Evolutionary conservation across 345 rosid species (phyloP).

Genomic region (Eucalyptus pauciflora): DNA sequence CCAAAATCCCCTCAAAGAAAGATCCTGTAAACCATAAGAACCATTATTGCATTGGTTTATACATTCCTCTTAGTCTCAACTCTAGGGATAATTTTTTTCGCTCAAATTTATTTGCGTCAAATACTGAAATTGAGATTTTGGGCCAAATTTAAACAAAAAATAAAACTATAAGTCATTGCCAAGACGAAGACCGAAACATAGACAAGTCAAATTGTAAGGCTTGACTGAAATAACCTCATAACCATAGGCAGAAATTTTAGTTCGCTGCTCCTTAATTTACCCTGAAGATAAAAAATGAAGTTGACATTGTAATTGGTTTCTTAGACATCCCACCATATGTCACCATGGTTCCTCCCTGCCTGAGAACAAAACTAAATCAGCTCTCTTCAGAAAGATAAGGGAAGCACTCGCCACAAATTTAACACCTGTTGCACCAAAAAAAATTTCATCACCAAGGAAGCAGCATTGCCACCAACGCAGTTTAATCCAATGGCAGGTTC

Average conservation of each 20-base stretch:
- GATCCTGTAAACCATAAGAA: no score
- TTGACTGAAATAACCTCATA: not conserved
- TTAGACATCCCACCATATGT: slow-evolving; percentile 98
- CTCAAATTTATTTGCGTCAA: not conserved
- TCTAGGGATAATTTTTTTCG: no score
- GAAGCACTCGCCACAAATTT: not conserved
- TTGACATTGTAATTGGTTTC: slow-evolving; percentile 67
- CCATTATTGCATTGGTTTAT: no score
- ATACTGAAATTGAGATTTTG: not conserved
- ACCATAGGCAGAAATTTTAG: not conserved
- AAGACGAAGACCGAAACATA: not conserved
- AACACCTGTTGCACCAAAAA: slow-evolving; percentile 34
- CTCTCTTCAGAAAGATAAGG: not conserved
- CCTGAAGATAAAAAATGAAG: slow-evolving; percentile 81
- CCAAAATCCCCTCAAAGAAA: no score
- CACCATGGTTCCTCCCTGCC: slow-evolving; percentile 83
- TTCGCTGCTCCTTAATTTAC: slow-evolving; percentile 6
- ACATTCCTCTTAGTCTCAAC: no score
- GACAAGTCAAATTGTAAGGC: not conserved
- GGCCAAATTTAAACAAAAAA: not conserved
- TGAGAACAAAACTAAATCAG: slow-evolving; percentile 6
- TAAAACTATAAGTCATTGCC: not conserved
- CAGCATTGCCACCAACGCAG: slow-evolving; percentile 84
- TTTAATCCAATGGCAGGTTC: slow-evolving; percentile 81
- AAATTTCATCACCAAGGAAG: slow-evolving; percentile 73